Evolutionary conservation across 2,329 filamentous ascomycete genomes (phyloP), one percentile per base, ranked within the genome.

Genomic region (Colletotrichum sp.): DNA sequence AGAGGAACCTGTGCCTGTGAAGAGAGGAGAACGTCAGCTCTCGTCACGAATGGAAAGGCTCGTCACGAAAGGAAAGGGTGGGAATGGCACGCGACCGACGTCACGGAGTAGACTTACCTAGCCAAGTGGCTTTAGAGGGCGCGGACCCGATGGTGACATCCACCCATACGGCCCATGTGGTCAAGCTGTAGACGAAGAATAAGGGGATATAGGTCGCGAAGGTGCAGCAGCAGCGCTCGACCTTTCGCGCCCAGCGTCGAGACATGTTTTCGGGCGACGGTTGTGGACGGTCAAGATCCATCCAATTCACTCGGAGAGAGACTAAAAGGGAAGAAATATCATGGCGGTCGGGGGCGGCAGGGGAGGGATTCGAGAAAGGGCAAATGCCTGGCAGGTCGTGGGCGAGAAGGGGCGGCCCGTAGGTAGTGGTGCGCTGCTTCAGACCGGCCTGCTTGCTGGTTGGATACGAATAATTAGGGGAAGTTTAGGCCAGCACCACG

Each of bases 111-210:
- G 43, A 80, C 87, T 62, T 85, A 92, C 91, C 91, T 79, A 90
- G 87, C 89, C 90, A 92, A 18, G 82, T 81, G 64, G 86, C 89
- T 72, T 87, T 87, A 8, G 86, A 84, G 24, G 88, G 85, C 66
- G 84, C 85, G 33, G 89, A 87, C 66, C 94, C 94, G 73, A 98
- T 94, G 70, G 88, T 92, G 62, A 94, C 89, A 78, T 96, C 90
- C 11, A 98, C 95, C 89, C 94, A 98, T n/a, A 93, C 90, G 4
- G 95, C 96, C 97, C 97, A 99, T 13, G 93, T 93, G n/a, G 95
- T 96, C 77, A 98, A 84, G 70, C 93, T 90, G 80, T 98, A 98
- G 72, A 98, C 94, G 81, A 98, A 98, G 33, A 87, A 87, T 21
- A 98, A 88, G n/a, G 96, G 96, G 78, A 98, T 94, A 83, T 95